phyloP scores from a whole-genome alignment of 2,329 filamentous ascomycete genomes.

The Diaporthe sp. region DNA sequence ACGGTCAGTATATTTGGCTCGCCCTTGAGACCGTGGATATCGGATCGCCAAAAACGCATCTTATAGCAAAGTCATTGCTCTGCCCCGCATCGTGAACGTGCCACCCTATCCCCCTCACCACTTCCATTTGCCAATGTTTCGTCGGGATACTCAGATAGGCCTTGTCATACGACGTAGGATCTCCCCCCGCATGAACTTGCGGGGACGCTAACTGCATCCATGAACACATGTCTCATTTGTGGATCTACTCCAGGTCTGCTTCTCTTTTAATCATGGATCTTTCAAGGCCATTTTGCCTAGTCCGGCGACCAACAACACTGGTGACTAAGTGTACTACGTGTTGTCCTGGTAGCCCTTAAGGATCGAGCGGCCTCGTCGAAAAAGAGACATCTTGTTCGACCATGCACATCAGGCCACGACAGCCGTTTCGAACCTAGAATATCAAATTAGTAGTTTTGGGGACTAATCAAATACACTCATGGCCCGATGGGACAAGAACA shows the following conservation, averaged over 20 bases:
- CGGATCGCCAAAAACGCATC: not conserved
- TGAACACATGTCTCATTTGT: not conserved
- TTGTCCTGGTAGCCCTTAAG: no score
- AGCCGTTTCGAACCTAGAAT: not conserved
- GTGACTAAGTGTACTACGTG: not conserved
- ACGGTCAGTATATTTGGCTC: not conserved
- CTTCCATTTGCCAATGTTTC: not conserved
- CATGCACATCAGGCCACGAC: not conserved
- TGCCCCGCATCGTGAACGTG: constrained; percentile 10
- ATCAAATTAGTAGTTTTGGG: no score
- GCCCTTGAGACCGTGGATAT: not conserved
- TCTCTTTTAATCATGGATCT: no score
- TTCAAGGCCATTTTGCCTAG: not conserved
- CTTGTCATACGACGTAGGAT: constrained; percentile 19
- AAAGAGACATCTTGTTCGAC: not conserved
- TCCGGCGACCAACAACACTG: not conserved
- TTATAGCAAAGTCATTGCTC: not conserved
- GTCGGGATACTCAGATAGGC: not conserved
- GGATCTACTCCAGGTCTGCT: not conserved
- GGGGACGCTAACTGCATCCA: constrained; percentile 1
- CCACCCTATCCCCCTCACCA: not conserved
- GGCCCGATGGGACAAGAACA: no score
- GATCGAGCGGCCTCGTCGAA: not conserved
- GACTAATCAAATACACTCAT: no score
- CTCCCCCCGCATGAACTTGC: constrained; percentile 21